A percentile compares a stretch with the other conserved stretches of the same genome.
phyloP scores from a whole-genome alignment of 2,329 filamentous ascomycete genomes.

The Claviceps sorghi region DNA sequence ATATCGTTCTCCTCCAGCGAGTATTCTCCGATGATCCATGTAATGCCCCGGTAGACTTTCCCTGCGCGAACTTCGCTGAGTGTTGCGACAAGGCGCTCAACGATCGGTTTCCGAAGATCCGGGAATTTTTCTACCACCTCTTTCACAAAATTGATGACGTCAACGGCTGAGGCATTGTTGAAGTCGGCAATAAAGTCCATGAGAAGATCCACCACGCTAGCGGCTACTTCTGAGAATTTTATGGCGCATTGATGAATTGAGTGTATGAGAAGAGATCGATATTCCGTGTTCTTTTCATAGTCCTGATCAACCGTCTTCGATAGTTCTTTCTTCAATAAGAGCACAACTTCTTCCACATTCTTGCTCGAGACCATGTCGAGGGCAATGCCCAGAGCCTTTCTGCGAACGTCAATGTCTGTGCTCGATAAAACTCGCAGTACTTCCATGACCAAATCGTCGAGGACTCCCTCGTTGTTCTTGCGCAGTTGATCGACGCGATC shows the following conservation, averaged over 20 bases:
- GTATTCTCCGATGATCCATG: conserved; percentile 98
- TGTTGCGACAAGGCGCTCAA: conserved; percentile 77
- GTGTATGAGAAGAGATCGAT: conserved; percentile 87
- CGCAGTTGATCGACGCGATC: conserved; percentile 83
- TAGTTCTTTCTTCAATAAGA: conserved; percentile 92
- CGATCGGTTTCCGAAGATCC: conserved; percentile 70
- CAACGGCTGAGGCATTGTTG: conserved; percentile 89
- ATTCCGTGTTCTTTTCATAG: conserved; percentile 96
- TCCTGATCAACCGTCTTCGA: conserved; percentile 96
- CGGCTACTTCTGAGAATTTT: conserved; percentile 95
- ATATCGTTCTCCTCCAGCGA: conserved; percentile 89
- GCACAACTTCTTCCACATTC: conserved; percentile 93
- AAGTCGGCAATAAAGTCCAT: conserved; percentile 99
- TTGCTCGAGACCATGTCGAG: conserved; percentile 98
- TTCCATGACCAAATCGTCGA: conserved; percentile 95
- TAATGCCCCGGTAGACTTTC: conserved; percentile 89
- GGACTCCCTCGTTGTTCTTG: conserved; percentile 74
- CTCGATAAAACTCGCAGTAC: conserved; percentile 88
- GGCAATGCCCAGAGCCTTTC: conserved; percentile 78
- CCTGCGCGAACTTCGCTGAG: conserved; percentile 86
- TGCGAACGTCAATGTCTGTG: conserved; percentile 87
- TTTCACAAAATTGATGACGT: conserved; percentile 97
- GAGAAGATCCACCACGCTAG: conserved; percentile 86
- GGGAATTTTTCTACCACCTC: conserved; percentile 98
- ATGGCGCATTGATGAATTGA: conserved; percentile 97